Conservation (phyloP, 768 basidiomycete genomes). For the Tulasnella calospora region DNA sequence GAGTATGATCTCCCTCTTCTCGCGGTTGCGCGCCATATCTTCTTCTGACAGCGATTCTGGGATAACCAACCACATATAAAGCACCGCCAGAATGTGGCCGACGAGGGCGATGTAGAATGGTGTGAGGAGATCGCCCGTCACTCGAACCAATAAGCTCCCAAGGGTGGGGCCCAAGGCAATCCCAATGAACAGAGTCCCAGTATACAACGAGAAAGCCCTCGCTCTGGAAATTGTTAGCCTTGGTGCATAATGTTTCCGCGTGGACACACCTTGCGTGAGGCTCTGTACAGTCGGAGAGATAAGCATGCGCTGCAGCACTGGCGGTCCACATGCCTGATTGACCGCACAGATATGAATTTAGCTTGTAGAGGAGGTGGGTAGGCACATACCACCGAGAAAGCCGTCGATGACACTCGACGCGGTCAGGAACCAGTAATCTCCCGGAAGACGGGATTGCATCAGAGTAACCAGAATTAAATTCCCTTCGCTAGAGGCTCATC, state of each 20-base stretch:
- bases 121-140: slow-evolving; percentile 51
- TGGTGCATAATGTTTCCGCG: neutral
- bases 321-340: slow-evolving; percentile 48
- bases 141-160: slow-evolving; percentile 58
- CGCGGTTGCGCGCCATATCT: slow-evolving; percentile 40
- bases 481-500: slow-evolving; percentile 45
- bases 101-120: slow-evolving; percentile 65
- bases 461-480: slow-evolving; percentile 62
- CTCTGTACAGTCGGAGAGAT: slow-evolving; percentile 62
- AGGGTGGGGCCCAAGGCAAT: slow-evolving; percentile 71
- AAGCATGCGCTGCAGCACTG: slow-evolving; percentile 55
- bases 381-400: slow-evolving; percentile 57
- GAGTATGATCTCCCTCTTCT: slow-evolving; percentile 31
- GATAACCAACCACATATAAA: slow-evolving; percentile 53
- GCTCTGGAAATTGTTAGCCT: slow-evolving; percentile 43
- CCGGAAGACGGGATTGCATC: slow-evolving; percentile 59
- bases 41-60: slow-evolving; percentile 72
- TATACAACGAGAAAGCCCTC: slow-evolving; percentile 55
- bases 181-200: slow-evolving; percentile 69
- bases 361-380: slow-evolving; percentile 7
- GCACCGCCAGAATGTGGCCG: slow-evolving; percentile 48
- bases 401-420: slow-evolving; percentile 65
- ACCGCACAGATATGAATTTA: slow-evolving; percentile 32
- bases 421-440: slow-evolving; percentile 76
- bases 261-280: slow-evolving; percentile 49